Conservation (phyloP, 768 basidiomycete genomes). For the Pisolithus tinctorius region DNA sequence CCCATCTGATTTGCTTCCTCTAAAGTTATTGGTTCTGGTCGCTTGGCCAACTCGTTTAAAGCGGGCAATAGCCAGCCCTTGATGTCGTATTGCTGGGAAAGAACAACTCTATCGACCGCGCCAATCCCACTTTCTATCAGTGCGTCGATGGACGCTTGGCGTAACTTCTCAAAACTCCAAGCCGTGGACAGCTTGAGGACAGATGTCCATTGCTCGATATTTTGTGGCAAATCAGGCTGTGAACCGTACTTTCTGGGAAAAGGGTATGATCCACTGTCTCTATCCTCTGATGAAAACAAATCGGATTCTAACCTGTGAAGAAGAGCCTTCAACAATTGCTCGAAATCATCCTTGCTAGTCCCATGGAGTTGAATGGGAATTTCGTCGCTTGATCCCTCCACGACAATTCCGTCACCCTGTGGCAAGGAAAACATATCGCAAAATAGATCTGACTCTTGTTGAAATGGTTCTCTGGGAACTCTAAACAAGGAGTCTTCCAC, state of each 20-base stretch:
- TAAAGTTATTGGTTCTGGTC: slow-evolving; percentile 4
- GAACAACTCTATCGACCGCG: slow-evolving; percentile 17
- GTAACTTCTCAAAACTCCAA: slow-evolving; percentile 28
- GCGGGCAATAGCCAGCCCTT: slow-evolving; percentile 24
- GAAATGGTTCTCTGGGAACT: background rate
- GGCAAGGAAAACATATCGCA: background rate
- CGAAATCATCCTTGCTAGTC: background rate
- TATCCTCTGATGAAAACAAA: too few relatives aligned
- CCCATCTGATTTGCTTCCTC: slow-evolving; percentile 4
- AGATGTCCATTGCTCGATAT: slow-evolving; percentile 26
- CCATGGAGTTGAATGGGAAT: background rate
- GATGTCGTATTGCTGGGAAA: slow-evolving; percentile 24
- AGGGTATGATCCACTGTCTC: background rate
- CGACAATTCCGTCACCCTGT: background rate
- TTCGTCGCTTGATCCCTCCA: background rate
- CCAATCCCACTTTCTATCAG: slow-evolving; percentile 11
- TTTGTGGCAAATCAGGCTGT: background rate
- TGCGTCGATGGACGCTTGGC: slow-evolving; percentile 21
- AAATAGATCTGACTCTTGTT: background rate
- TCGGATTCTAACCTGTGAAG: background rate
- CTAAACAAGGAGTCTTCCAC: background rate
- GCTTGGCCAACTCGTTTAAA: slow-evolving; percentile 14
- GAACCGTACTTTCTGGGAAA: background rate
- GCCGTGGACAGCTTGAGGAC: slow-evolving; percentile 31
- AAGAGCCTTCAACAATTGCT: background rate